Base-by-base conservation (phyloP, 2,329 filamentous ascomycete species). In the Elsinoe perseae region DNA sequence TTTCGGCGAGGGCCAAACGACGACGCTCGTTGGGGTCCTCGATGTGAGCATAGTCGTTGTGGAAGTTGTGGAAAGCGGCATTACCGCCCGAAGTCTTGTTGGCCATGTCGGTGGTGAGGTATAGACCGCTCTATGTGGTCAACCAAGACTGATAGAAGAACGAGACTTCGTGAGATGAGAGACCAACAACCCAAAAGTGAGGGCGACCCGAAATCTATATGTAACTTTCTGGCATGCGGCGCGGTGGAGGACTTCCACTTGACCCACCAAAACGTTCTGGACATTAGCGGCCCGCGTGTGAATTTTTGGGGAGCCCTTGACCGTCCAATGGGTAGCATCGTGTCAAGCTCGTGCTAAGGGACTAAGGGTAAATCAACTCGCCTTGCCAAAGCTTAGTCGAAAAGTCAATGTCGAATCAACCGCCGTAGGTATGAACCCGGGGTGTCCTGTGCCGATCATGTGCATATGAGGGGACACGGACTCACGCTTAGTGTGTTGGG, bases 11-110 rank as follows among this genome's bases (percentile, higher is more conserved):
- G 40, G 88, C 88, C 28, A 89, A 81, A 61, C 87, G 81, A 62
- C 88, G 80, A 56, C 87, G 84, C 77, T 92, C 87, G 62, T 89
- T 89, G 59, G 86, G 81, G 68, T 92, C 86, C 59, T 80, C 75
- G 63, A 75, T 75, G 62, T 77, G 80, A 52, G 78, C 77, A 61
- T 85, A 87, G 70, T 87, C 83, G 67, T 87, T 87, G 74, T 89
- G 79, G 72, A 85, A 89, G 75, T 89, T 89, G 74, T 85, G 83
- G 73, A 85, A 87, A 59, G 85, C 85, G 59, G 77, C 77, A 65
- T 87, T 87, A 63, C 84, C 84, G 58, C 84, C 84, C 0, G 75
- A 65, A 1, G 83, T 87, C 58, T 63, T 59, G 36, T 56, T 21
- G 20, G 21, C 48, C 53, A 56, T 54, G 8, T n/a, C 25, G 46